phyloP scores from a whole-genome alignment of 805 yeast species.

The Tetrapisispora pingtungensis region DNA sequence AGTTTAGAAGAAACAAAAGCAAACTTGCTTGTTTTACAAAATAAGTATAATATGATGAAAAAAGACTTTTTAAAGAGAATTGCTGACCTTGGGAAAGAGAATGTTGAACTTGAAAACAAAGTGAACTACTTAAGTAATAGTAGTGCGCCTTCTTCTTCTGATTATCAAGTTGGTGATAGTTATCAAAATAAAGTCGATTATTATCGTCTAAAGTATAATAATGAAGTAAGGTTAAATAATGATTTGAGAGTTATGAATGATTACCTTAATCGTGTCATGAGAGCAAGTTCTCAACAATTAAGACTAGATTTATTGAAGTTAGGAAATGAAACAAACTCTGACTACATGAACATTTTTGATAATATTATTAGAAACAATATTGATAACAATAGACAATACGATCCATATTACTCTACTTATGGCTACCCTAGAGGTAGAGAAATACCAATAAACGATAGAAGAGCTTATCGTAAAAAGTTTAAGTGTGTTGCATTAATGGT shows the following conservation, averaged over 20 bases:
- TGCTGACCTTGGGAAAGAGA: slow-evolving; percentile 17
- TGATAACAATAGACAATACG: neutral
- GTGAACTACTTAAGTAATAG: neutral
- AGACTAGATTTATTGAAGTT: slow-evolving; percentile 22
- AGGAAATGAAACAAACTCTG: slow-evolving; percentile 13
- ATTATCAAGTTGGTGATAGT: neutral
- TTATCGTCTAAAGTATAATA: slow-evolving; percentile 24
- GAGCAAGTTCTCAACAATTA: slow-evolving; percentile 23
- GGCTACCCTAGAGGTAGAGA: neutral
- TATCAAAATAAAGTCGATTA: slow-evolving; percentile 20
- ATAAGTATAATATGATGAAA: slow-evolving; percentile 11
- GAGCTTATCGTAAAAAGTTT: slow-evolving; percentile 12
- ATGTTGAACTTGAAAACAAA: neutral
- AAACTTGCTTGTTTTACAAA: slow-evolving; percentile 1
- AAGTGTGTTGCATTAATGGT: slow-evolving; percentile 25
- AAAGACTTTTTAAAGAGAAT: slow-evolving; percentile 16
- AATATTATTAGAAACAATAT: neutral
- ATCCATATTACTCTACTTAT: neutral
- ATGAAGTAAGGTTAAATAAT: slow-evolving; percentile 25
- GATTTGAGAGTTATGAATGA: slow-evolving; percentile 26
- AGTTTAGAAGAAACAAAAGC: slow-evolving; percentile 3
- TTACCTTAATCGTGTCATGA: slow-evolving; percentile 24
- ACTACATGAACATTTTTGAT: neutral
- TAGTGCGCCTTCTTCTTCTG: neutral
- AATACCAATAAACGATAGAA: neutral